These are phyloP conservation scores for Parathielavia appendiculata DNA, from an alignment of 495 filamentous ascomycete genomes.

Conservation along the genomic window DNA sequence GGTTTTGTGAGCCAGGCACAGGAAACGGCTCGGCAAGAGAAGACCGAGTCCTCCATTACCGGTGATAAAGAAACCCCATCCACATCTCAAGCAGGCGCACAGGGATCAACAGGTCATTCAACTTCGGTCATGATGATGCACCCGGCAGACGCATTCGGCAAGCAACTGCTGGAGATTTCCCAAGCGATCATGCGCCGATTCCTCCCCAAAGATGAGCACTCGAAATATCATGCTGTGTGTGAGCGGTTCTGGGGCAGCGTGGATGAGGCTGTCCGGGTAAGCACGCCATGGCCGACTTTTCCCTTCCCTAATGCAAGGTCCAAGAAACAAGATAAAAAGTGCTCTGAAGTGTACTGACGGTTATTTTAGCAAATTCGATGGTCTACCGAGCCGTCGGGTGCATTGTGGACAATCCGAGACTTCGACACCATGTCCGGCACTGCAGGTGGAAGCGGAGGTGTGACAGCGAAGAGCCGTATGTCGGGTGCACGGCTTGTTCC, in stretches of 20 bases:
- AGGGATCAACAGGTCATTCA: not conserved
- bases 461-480: not conserved
- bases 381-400: not conserved
- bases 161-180: not conserved
- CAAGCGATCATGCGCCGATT: not conserved
- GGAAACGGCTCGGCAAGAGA: not conserved
- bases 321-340: not conserved
- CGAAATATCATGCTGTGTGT: not conserved
- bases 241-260: not conserved
- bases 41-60: not conserved
- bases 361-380: not conserved
- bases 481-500: not conserved
- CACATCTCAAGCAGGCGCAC: not conserved
- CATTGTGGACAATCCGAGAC: not conserved
- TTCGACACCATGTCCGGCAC: not conserved
- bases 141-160: not conserved
- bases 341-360: not conserved
- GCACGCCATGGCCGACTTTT: not conserved
- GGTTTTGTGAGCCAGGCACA: not conserved
- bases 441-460: not conserved
- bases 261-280: not conserved
- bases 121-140: not conserved
- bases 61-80: not conserved
- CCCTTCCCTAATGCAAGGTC: not conserved
- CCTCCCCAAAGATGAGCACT: not conserved